Percentiles rank a stretch among this genome's conserved stretches.
These are phyloP conservation scores for Manihot esculenta DNA, from an alignment of 441 rosid species.

Conservation along the genomic window DNA sequence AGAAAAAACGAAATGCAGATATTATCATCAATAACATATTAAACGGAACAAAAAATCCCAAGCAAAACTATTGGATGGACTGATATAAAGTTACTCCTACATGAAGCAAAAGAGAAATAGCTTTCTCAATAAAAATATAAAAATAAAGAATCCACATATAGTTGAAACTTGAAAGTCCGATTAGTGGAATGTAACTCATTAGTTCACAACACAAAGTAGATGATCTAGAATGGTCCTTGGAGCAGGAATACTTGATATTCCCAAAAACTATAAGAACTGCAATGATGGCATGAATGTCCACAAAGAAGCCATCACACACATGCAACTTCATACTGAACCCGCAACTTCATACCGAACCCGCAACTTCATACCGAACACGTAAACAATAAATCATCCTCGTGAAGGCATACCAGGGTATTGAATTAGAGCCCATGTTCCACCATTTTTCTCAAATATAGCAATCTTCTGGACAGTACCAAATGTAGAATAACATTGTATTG, in stretches of 20 bases:
- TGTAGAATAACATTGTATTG: no score
- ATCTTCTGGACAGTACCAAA: constrained; percentile 96
- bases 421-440: constrained; percentile 92
- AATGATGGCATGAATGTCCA: not conserved
- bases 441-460: constrained; percentile 95
- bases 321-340: no score
- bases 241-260: not conserved
- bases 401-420: constrained; percentile 75
- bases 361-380: constrained; percentile 12
- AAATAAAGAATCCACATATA: not conserved
- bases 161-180: no score
- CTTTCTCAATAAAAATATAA: not conserved
- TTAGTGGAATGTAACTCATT: not conserved
- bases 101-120: not conserved
- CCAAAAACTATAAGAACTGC: not conserved
- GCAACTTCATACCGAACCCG: no score
- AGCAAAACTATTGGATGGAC: not conserved
- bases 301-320: no score
- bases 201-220: not conserved
- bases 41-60: no score
- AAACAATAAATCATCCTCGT: constrained; percentile 14
- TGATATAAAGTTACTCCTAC: not conserved
- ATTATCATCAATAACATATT: no score
- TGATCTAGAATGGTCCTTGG: not conserved
- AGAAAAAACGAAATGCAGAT: no score